Conservation (phyloP, 2,329 filamentous ascomycete species). For the Ophiostoma quercus region DNA sequence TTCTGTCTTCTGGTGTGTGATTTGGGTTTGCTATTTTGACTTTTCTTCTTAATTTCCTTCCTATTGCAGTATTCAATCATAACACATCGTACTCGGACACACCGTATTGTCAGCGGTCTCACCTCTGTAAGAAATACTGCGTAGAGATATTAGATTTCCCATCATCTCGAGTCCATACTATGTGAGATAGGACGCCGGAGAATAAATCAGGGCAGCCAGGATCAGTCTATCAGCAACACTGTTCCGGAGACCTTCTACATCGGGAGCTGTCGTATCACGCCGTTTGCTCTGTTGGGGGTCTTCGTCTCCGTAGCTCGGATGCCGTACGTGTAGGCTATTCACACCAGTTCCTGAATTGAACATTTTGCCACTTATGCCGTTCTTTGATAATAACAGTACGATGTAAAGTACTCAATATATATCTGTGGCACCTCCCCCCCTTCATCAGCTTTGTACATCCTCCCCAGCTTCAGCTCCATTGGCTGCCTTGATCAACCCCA, state of each 20-base stretch:
- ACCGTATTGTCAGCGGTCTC: not conserved
- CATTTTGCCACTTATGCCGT: not conserved
- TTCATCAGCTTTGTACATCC: not conserved
- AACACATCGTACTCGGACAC: not conserved
- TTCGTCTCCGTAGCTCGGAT: constrained; percentile 1
- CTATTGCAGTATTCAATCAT: not conserved
- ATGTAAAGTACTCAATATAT: not conserved
- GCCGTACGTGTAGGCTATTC: not conserved
- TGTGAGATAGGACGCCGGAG: not conserved
- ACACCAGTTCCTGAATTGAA: not conserved
- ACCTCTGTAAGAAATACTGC: too few relatives aligned
- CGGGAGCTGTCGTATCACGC: not conserved
- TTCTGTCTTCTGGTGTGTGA: too few relatives aligned
- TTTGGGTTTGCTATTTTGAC: not conserved
- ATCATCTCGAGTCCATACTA: not conserved
- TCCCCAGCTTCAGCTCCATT: not conserved
- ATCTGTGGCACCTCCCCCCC: not conserved
- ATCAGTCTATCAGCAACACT: not conserved
- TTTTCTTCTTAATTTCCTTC: not conserved
- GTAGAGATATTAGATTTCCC: not conserved
- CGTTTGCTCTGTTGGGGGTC: not conserved
- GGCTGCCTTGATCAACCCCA: not conserved
- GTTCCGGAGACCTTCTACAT: not conserved
- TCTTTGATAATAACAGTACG: too few relatives aligned
- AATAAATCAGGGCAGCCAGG: not conserved